Conservation (phyloP, 495 filamentous ascomycete genomes). For the Penicillium samsonianum region DNA sequence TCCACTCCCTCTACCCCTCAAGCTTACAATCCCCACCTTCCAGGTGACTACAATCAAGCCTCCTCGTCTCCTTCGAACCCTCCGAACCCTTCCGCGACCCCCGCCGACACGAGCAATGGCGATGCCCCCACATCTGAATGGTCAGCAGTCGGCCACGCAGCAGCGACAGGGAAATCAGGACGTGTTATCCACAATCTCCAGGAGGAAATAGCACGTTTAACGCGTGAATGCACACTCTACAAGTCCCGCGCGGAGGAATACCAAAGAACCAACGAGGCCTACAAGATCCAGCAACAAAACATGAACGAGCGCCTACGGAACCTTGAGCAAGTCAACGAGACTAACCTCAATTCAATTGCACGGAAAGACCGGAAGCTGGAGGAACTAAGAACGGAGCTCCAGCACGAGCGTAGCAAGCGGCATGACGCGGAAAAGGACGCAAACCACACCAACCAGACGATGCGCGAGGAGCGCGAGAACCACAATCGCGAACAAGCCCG, state of each 20-base stretch:
- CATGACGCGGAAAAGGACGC: conserved; percentile 63
- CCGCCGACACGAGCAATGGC: conserved; percentile 29
- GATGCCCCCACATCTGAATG: conserved; percentile 56
- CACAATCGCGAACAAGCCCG: conserved; percentile 64
- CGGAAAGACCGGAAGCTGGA: conserved; percentile 82
- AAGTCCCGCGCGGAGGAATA: conserved; percentile 71
- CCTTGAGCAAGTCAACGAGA: conserved; percentile 68
- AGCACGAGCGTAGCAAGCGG: conserved; percentile 65
- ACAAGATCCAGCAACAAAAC: conserved; percentile 73
- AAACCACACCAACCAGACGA: conserved; percentile 61
- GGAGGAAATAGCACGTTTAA: conserved; percentile 83
- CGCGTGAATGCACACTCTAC: conserved; percentile 76
- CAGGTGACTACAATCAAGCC: conserved; percentile 13
- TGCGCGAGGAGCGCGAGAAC: conserved; percentile 54
- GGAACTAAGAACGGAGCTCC: conserved; percentile 64
- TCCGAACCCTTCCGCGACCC: conserved; percentile 20
- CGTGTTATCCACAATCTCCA: conserved; percentile 88
- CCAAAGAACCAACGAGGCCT: conserved; percentile 67
- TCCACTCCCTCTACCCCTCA: neutral
- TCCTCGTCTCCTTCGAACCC: conserved; percentile 6
- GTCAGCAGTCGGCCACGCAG: conserved; percentile 78
- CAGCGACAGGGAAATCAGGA: conserved; percentile 83
- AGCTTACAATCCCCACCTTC: conserved; percentile 27
- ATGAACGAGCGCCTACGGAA: conserved; percentile 60
- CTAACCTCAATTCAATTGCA: conserved; percentile 68